phyloP scores from a whole-genome alignment of 352 stramenopile species.

The Pelagophyceae sp. region DNA sequence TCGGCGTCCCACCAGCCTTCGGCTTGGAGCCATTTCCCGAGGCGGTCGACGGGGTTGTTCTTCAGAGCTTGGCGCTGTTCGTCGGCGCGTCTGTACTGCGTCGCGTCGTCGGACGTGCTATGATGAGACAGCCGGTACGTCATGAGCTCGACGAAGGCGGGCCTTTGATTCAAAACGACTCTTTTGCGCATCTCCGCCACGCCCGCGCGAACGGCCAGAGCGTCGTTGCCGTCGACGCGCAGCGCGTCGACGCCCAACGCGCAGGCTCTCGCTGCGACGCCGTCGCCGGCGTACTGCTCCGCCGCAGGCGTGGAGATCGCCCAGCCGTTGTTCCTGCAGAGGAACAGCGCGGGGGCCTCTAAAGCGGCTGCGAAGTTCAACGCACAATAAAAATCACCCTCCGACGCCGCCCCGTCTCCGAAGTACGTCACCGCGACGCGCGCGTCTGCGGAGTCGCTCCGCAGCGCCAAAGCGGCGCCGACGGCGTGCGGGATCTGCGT shows the following conservation, averaged over 20 bases:
- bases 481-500: slow-evolving; percentile 96
- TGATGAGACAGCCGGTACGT: slow-evolving; percentile 96
- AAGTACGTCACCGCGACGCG: slow-evolving; percentile 89
- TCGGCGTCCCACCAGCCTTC: slow-evolving; percentile 75
- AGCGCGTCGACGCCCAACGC: slow-evolving; percentile 93
- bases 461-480: slow-evolving; percentile 88
- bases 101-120: slow-evolving; percentile 94
- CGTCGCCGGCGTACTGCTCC: slow-evolving; percentile 94
- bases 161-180: slow-evolving; percentile 70
- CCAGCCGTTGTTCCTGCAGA: slow-evolving; percentile 97
- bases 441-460: slow-evolving; percentile 63
- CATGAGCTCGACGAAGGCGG: slow-evolving; percentile 95
- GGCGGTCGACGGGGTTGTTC: slow-evolving; percentile 75
- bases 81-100: slow-evolving; percentile 75
- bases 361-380: slow-evolving; percentile 93
- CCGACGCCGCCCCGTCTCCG: slow-evolving; percentile 89
- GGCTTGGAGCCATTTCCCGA: slow-evolving; percentile 76
- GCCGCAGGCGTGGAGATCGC: slow-evolving; percentile 84
- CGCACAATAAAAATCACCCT: slow-evolving; percentile 91
- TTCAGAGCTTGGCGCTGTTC: slow-evolving; percentile 82
- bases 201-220: slow-evolving; percentile 86
- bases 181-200: slow-evolving; percentile 74
- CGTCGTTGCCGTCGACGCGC: slow-evolving; percentile 94
- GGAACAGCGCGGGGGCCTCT: slow-evolving; percentile 88
- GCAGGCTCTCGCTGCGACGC: slow-evolving; percentile 79